These are phyloP conservation scores for Straminergon stramineum DNA, from an alignment of 225 moss, liverwort and hornwort species.

Conservation along the genomic window DNA sequence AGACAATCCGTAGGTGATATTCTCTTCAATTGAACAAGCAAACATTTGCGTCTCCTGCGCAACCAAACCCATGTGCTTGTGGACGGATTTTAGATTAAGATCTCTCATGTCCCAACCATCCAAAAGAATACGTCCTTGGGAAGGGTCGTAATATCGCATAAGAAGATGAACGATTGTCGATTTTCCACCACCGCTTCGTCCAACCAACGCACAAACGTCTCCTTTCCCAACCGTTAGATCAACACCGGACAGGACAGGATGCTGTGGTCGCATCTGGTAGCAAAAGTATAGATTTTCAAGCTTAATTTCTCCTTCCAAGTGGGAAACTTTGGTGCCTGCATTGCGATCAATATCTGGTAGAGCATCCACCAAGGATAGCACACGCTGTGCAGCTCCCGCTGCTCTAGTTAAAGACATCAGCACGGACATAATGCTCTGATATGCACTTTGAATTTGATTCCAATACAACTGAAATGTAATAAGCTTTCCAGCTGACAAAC, in stretches of 20 bases:
- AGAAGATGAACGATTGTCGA: slow-evolving; percentile 97
- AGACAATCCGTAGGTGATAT: slow-evolving; percentile 83
- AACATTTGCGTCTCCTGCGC: slow-evolving; percentile 99
- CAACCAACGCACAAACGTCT: slow-evolving; percentile 91
- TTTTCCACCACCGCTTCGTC: slow-evolving; percentile 96
- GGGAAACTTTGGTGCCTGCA: slow-evolving; percentile 71
- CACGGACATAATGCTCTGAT: slow-evolving; percentile 97
- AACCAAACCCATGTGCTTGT: slow-evolving; percentile 97
- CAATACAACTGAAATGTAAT: slow-evolving; percentile 96
- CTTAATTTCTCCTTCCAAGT: slow-evolving; percentile 76
- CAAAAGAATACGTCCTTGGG: slow-evolving; percentile 62
- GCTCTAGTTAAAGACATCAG: slow-evolving; percentile 97
- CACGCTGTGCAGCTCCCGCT: slow-evolving; percentile 98
- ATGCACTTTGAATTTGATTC: slow-evolving; percentile 93
- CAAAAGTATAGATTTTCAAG: slow-evolving; percentile 70
- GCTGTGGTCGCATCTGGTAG: slow-evolving; percentile 96
- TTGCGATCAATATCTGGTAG: slow-evolving; percentile 95
- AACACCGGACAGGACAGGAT: slow-evolving; percentile 79
- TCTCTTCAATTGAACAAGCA: slow-evolving; percentile 95
- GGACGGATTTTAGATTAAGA: slow-evolving; percentile 86
- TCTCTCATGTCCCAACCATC: slow-evolving; percentile 88
- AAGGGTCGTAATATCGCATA: slow-evolving; percentile 96
- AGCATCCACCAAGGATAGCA: slow-evolving; percentile 91
- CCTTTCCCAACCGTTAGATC: slow-evolving; percentile 68
- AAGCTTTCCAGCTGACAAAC: slow-evolving; percentile 85